These are phyloP conservation scores for Gypsophila paniculata DNA, from an alignment of 179 eudicot genomes.

Conservation along the genomic window DNA sequence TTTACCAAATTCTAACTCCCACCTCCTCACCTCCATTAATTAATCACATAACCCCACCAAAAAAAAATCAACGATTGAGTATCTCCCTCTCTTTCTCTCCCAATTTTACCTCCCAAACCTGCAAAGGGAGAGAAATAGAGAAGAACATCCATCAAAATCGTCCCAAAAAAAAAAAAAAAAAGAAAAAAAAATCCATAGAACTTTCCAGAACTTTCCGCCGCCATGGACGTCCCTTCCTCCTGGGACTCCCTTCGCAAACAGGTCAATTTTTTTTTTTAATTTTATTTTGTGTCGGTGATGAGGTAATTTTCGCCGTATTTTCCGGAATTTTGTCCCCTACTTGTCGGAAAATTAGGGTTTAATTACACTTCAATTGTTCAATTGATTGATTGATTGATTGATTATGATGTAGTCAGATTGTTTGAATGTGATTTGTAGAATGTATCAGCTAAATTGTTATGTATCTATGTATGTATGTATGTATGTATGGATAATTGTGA, in stretches of 20 bases:
- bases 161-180: background rate
- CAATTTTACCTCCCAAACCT: too few species aligned
- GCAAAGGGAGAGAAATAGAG: too few species aligned
- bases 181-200: background rate
- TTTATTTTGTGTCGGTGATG: slow-evolving; percentile 16
- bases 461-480: too few species aligned
- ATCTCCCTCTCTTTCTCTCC: background rate
- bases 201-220: slow-evolving; percentile 22
- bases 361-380: too few species aligned
- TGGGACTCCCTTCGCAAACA: slow-evolving; percentile 46
- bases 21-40: too few species aligned
- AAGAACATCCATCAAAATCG: too few species aligned
- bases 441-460: too few species aligned
- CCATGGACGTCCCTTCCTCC: slow-evolving; percentile 45
- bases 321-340: background rate
- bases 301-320: background rate
- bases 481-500: too few species aligned
- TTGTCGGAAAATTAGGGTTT: background rate
- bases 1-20: too few species aligned
- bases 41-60: background rate
- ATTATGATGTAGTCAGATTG: too few species aligned
- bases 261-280: slow-evolving; percentile 18
- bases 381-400: too few species aligned
- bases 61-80: background rate
- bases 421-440: too few species aligned